phyloP scores from a whole-genome alignment of 768 basidiomycete genomes.

The Lactarius hatsudake region DNA sequence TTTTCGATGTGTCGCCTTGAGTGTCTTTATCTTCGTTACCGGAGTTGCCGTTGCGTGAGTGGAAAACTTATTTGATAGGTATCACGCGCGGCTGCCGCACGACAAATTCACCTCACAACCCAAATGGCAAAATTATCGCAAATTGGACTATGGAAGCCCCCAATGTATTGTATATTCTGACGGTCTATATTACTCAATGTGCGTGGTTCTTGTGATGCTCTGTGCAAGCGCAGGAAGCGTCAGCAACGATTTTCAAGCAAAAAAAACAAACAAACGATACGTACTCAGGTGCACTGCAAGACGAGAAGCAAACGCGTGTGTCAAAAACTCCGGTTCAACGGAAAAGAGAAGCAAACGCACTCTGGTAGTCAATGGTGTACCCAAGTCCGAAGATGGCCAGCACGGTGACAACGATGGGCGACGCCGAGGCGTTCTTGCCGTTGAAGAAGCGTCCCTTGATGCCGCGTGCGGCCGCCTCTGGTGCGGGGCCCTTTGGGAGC shows the following conservation, averaged over 20 bases:
- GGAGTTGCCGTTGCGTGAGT: background rate
- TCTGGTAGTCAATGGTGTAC: conserved; percentile 88
- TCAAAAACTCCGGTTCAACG: background rate
- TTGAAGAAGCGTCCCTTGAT: conserved; percentile 81
- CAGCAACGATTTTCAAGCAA: background rate
- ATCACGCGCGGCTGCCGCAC: background rate
- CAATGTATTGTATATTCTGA: background rate
- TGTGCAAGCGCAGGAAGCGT: conserved; percentile 32
- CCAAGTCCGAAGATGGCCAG: conserved; percentile 69
- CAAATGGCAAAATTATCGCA: conserved; percentile 1
- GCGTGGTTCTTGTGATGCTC: conserved; percentile 90
- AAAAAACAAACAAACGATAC: conserved; percentile 32
- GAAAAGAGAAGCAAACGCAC: conserved; percentile 46
- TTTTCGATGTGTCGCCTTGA: background rate
- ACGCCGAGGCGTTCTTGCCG: conserved; percentile 81
- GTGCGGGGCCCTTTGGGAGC: conserved; percentile 84
- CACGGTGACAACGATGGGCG: conserved; percentile 62
- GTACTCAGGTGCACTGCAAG: conserved; percentile 78
- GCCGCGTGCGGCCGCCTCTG: conserved; percentile 55
- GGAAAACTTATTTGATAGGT: too few relatives aligned
- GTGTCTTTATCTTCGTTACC: background rate
- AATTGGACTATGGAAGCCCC: conserved; percentile 9
- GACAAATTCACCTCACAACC: background rate
- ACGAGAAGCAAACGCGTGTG: background rate
- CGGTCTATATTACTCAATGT: conserved; percentile 47